Conservation (phyloP, 495 filamentous ascomycete species). For the Penicillium goetzii region DNA sequence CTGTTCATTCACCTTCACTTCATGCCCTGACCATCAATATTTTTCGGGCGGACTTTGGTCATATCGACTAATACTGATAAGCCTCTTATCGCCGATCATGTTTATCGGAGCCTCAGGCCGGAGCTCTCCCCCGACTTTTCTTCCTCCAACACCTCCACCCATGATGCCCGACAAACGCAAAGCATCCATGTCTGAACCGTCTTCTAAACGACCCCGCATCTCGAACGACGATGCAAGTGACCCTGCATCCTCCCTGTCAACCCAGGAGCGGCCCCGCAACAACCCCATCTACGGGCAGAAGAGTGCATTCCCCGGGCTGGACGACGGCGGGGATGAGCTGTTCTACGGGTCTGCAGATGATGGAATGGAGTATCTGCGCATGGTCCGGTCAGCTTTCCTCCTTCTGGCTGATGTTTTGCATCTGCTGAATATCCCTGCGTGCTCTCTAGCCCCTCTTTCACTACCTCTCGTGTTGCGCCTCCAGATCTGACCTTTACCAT, state of each 20-base stretch:
- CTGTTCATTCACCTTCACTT: not conserved
- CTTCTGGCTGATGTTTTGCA: constrained; percentile 15
- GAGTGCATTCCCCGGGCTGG: constrained; percentile 75
- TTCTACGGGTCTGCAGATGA: constrained; percentile 58
- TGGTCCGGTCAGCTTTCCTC: constrained; percentile 71
- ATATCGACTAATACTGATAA: constrained; percentile 2
- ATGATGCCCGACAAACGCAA: constrained; percentile 46
- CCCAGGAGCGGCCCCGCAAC: constrained; percentile 51
- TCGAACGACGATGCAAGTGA: constrained; percentile 36
- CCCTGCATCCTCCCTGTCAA: constrained; percentile 15
- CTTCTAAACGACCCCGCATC: constrained; percentile 36
- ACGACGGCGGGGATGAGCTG: constrained; percentile 55
- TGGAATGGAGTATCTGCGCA: constrained; percentile 74
- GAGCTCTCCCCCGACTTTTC: constrained; percentile 21
- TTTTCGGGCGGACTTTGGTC: not conserved
- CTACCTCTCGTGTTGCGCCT: constrained; percentile 10
- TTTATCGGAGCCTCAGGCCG: constrained; percentile 5
- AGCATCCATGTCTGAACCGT: constrained; percentile 24
- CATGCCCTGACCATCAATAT: not conserved
- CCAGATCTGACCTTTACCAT: constrained; percentile 18
- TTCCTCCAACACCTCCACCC: constrained; percentile 13
- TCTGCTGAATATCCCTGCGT: constrained; percentile 30
- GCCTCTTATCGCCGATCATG: constrained; percentile 5
- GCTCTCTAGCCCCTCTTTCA: constrained; percentile 14
- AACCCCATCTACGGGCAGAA: constrained; percentile 76